Evolutionary conservation across 495 filamentous ascomycete genomes (phyloP).

Genomic region (Xeromyces bisporus): DNA sequence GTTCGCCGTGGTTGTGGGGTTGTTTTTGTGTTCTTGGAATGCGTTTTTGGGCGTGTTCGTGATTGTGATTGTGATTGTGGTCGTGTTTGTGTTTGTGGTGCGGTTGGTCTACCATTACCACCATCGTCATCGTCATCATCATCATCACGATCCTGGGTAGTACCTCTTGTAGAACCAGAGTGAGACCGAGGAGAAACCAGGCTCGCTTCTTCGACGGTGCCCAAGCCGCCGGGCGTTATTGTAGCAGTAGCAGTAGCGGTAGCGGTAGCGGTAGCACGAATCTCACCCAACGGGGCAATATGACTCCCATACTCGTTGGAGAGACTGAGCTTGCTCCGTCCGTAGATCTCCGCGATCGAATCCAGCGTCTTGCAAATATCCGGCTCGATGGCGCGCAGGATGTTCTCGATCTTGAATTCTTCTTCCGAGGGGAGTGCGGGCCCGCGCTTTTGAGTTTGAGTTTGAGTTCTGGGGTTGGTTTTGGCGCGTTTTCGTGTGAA

Average conservation of each 20-base stretch:
- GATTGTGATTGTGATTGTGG: constrained; percentile 3
- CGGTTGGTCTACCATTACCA: constrained; percentile 7
- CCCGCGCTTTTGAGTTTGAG: constrained; percentile 6
- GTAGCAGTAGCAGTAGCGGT: too few species aligned
- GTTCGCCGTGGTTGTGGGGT: constrained; percentile 5
- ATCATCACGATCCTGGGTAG: constrained; percentile 15
- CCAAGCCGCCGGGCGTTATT: constrained; percentile 16
- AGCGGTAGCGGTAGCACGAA: constrained; percentile 27
- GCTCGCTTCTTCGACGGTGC: constrained; percentile 27
- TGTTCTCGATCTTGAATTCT: constrained; percentile 42
- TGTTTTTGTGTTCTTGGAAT: constrained; percentile 4
- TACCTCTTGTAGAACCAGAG: too few species aligned
- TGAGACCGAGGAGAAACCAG: constrained; percentile 18
- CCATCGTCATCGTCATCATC: constrained; percentile 23
- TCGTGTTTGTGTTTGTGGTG: constrained; percentile 4
- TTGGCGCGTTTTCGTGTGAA: too few species aligned
- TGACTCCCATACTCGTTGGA: constrained; percentile 49
- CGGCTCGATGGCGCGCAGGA: constrained; percentile 40
- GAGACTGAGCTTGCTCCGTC: constrained; percentile 41
- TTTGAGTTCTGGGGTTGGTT: too few species aligned
- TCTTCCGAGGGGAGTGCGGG: constrained; percentile 29
- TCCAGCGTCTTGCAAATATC: constrained; percentile 40
- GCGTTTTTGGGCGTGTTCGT: constrained; percentile 5
- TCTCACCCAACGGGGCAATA: constrained; percentile 42
- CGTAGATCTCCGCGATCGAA: constrained; percentile 48